Conservation (phyloP, 192 early-diverging fungal genomes). For the Umbelopsis sp. region DNA sequence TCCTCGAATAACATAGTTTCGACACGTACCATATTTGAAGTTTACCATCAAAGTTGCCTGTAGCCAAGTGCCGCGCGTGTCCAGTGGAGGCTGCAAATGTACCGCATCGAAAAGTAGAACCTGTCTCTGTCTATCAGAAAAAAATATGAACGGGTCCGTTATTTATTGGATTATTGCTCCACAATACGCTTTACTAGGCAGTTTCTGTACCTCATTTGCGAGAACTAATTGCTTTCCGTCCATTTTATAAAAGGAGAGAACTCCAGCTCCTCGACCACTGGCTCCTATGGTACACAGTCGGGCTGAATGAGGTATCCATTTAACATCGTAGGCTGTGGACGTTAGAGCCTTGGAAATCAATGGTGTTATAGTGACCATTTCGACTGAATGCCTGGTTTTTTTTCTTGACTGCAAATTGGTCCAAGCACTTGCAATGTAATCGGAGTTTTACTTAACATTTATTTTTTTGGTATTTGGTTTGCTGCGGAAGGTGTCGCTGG, state of each 20-base stretch:
- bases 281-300: constrained; percentile 67
- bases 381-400: not conserved
- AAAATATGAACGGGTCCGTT: not conserved
- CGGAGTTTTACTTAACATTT: not conserved
- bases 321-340: constrained; percentile 59
- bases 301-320: constrained; percentile 69
- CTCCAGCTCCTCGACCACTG: constrained; percentile 57
- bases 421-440: not conserved
- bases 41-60: constrained; percentile 68
- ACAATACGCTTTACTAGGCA: not conserved
- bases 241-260: constrained; percentile 59
- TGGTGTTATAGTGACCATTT: not conserved
- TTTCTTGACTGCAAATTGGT: not conserved
- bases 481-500: not conserved
- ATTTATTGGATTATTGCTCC: not conserved
- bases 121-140: constrained; percentile 45
- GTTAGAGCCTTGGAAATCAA: constrained; percentile 32
- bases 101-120: constrained; percentile 53
- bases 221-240: constrained; percentile 49
- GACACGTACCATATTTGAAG: constrained; percentile 44
- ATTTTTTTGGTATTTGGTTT: not conserved
- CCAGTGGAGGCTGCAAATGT: constrained; percentile 58
- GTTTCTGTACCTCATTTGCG: constrained; percentile 41
- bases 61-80: constrained; percentile 59
- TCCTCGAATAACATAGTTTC: not conserved